Conservation (phyloP, 352 stramenopile genomes). For the Stramenopiles sp. region DNA sequence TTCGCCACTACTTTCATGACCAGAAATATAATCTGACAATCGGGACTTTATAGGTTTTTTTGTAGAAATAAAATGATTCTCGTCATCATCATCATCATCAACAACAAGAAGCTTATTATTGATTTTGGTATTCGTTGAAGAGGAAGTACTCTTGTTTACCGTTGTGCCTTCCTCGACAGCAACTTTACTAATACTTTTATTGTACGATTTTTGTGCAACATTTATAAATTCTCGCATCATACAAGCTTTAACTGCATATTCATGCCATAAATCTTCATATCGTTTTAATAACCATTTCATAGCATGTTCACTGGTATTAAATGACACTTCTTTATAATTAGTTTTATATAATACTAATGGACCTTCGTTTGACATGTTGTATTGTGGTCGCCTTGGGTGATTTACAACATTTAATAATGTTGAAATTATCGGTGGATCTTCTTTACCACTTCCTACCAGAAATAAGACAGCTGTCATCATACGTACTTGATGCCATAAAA, state of each 20-base stretch:
- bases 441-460: conserved; percentile 67
- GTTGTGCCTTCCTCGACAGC: too few species aligned
- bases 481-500: conserved; percentile 98
- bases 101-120: not conserved
- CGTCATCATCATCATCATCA: not conserved
- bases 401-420: conserved; percentile 70
- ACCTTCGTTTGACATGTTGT: conserved; percentile 76
- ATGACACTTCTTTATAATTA: not conserved
- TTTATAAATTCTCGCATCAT: not conserved
- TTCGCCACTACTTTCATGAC: not conserved
- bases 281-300: not conserved
- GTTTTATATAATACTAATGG: conserved; percentile 84
- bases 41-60: too few species aligned
- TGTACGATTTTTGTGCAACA: not conserved
- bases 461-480: conserved; percentile 93
- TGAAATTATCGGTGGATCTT: conserved; percentile 62
- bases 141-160: too few species aligned
- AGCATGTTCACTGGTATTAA: not conserved
- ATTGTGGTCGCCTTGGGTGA: conserved; percentile 54
- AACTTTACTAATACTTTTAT: too few species aligned
- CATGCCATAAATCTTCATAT: not conserved
- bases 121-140: not conserved
- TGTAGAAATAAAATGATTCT: not conserved
- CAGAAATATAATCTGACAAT: not conserved
- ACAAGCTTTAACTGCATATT: not conserved